A percentile compares a stretch with the other conserved stretches of the same genome.
phyloP scores from a whole-genome alignment of 1,139 yeast genomes.

The Candida dubliniensis region DNA sequence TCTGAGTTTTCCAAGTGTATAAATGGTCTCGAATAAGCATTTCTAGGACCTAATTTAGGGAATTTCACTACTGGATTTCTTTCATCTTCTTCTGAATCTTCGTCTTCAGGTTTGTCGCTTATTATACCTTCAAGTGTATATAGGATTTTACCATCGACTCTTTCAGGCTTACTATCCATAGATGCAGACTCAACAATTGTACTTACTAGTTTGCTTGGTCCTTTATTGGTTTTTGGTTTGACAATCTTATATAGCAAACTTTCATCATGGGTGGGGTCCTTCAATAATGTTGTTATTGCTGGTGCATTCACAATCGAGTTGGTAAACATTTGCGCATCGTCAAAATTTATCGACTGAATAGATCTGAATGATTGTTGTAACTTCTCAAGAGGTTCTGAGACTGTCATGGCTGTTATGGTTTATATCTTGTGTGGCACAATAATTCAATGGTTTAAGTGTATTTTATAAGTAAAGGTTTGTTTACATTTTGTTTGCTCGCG shows the following conservation, averaged over 20 bases:
- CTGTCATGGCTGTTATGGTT: constrained; percentile 18
- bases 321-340: constrained; percentile 61
- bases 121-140: constrained; percentile 14
- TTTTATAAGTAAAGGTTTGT: constrained; percentile 10
- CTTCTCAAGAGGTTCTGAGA: constrained; percentile 25
- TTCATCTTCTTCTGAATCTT: constrained; percentile 7
- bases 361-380: constrained; percentile 23
- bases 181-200: not conserved
- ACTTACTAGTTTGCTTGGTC: not conserved
- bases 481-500: constrained; percentile 5
- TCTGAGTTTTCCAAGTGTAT: constrained; percentile 5
- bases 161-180: constrained; percentile 26
- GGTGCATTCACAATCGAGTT: constrained; percentile 59
- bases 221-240: constrained; percentile 10
- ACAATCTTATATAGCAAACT: constrained; percentile 47
- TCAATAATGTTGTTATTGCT: constrained; percentile 55
- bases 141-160: constrained; percentile 40
- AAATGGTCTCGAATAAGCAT: not conserved
- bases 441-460: too few species aligned
- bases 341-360: constrained; percentile 38
- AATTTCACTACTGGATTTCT: constrained; percentile 26
- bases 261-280: constrained; percentile 61
- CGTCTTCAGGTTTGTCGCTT: constrained; percentile 9
- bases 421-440: not conserved
- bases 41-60: constrained; percentile 5